Conservation (phyloP, 2,329 filamentous ascomycete species). For the Fusarium pininemorale region DNA sequence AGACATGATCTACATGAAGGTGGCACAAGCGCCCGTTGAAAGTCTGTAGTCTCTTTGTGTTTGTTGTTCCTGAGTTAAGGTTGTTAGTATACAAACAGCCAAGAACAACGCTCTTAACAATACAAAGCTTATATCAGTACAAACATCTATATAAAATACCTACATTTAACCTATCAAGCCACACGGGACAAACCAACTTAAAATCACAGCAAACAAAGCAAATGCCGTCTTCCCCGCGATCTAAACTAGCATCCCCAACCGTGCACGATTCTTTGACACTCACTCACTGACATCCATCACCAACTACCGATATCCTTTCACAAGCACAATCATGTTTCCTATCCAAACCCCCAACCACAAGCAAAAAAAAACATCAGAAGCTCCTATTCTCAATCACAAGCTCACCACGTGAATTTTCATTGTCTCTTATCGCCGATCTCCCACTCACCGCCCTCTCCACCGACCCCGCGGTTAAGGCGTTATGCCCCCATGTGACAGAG, state of each 20-base stretch:
- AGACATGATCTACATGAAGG: background rate
- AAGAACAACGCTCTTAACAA: background rate
- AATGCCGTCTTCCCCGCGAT: background rate
- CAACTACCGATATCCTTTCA: background rate
- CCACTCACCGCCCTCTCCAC: conserved; percentile 22
- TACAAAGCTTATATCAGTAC: background rate
- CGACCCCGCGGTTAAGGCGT: conserved; percentile 23
- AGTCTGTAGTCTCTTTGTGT: background rate
- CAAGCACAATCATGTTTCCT: conserved; percentile 2
- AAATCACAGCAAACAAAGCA: conserved; percentile 1
- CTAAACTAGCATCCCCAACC: background rate
- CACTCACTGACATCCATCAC: background rate
- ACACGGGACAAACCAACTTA: conserved; percentile 3
- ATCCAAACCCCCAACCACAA: conserved; percentile 8
- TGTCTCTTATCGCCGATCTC: conserved; percentile 24
- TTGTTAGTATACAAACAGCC: background rate
- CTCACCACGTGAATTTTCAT: background rate
- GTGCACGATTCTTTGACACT: conserved; percentile 2
- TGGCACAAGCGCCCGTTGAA: background rate
- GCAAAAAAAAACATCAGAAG: background rate
- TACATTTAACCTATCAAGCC: background rate
- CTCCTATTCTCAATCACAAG: conserved; percentile 5
- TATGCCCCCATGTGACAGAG: conserved; percentile 24
- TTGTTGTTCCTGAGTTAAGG: background rate
- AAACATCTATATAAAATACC: background rate